Evolutionary conservation across 2,329 filamentous ascomycete genomes (phyloP), one percentile per base, ranked within the genome.

Genomic region (Aspergillus japonicus): DNA sequence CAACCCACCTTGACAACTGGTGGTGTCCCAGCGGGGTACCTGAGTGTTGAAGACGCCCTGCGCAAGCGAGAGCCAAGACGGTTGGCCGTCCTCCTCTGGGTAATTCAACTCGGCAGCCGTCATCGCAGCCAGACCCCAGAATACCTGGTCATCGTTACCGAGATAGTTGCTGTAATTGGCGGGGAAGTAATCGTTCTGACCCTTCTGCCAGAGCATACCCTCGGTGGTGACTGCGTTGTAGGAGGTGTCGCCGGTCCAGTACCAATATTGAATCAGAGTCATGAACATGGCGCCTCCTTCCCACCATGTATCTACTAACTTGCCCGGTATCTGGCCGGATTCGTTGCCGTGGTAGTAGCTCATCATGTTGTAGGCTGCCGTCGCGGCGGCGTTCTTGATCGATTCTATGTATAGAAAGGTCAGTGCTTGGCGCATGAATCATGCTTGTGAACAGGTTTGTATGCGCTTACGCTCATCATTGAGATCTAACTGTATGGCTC

Each of bases 111-210:
- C 91, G 42, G 89, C 88, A 2, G 91, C 91, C 10, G 85, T 84
- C 81, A 96, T 89, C 61, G 88, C 89, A 1, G 91, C 86, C 80
- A 95, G 83, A n/a, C 85, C 90, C 91, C 91, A 96, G 76, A 95
- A 94, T 5, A 89, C 88, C 80, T 88, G 82, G 65, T 86, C 82
- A 62, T 85, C 82, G 64, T 85, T 85, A 6, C 78, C 78, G 47
- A 80, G 71, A 26, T 77, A 78, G 50, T 76, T 73, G 42, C 76
- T 78, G 60, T 78, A 77, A 64, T 82, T 81, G 35, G 82, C 80
- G 5, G 91, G 89, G 87, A 94, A 93, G 72, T 89, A 95, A 70
- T 94, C 88, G 59, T 86, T 79, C 69, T 89, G 82, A 56, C 91
- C 91, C 56, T 88, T 86, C 75, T 96, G 92, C 71, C 85, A 87